Evolutionary conservation across 2,329 filamentous ascomycete genomes (phyloP), one percentile per base, ranked within the genome.

Genomic region (Trichoderma breve): DNA sequence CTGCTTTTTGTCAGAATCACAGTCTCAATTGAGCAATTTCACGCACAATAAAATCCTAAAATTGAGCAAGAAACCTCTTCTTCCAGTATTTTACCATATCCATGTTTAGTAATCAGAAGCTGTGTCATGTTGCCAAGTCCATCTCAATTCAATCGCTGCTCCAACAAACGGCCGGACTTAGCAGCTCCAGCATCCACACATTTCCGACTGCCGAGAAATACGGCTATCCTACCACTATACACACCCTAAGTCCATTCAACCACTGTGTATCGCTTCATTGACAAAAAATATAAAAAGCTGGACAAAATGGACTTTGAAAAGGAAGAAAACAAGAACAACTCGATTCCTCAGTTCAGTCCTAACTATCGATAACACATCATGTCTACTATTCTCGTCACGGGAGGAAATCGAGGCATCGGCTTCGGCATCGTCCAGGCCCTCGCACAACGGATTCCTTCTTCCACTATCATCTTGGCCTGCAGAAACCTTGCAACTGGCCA

Each of bases 321-420:
- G 5, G 15, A 6, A n/a, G 4, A 36, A 14, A 9, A 11, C 11
- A 39, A 43, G 26, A 24, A 11, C n/a, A 51, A 18, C 1, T 7
- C 18, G 6, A 43, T 18, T 15, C 15, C 4, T 18, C 30, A 11
- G 4, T 24, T 8, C 21, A 55, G 3, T 32, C 6, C 6, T n/a
- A 14, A 18, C 24, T n/a, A 30, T 62, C 39, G 57, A 39, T 62
- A 70, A 8, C 14, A 51, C 55, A 26, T 26, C 57, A 70, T 70
- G 67, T 53, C 67, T 18, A 62, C 30, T 0, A 58, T 72, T 62
- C 64, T 72, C 70, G 39, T 72, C 70, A 72, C 64, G 1, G 70
- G 70, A 57, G 64, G 53, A 30, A 81, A 79, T 72, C 75, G 77
- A 61, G 80, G 80, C 8, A 78, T 82, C 14, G 81, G 80, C 1